Percentiles rank a stretch among this genome's conserved stretches.
phyloP scores from a whole-genome alignment of 23 red algal genomes.

The Pyropia yezoensis region DNA sequence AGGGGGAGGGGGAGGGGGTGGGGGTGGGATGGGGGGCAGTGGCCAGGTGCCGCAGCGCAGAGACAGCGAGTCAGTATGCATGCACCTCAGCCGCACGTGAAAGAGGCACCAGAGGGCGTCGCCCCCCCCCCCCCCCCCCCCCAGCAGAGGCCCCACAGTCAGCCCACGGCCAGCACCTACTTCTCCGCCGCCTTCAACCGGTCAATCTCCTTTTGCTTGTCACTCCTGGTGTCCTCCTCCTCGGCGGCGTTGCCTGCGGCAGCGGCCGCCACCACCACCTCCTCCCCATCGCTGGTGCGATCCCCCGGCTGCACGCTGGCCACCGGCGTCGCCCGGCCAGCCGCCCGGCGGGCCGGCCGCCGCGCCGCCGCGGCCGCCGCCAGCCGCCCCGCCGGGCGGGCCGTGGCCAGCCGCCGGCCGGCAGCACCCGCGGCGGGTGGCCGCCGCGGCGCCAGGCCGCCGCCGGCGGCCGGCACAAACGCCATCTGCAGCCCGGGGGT shows the following conservation, averaged over 20 bases:
- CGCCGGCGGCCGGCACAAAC: too few species aligned
- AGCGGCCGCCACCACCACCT: not conserved
- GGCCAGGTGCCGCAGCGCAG: too few species aligned
- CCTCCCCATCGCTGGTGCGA: not conserved
- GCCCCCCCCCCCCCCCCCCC: not conserved
- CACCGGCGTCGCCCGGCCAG: too few species aligned
- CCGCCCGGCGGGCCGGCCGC: too few species aligned
- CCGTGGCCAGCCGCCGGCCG: too few species aligned
- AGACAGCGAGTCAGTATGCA: not conserved
- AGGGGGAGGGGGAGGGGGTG: too few species aligned
- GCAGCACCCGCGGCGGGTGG: too few species aligned
- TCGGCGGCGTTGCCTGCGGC: not conserved
- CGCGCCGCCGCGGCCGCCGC: too few species aligned
- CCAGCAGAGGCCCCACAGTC: not conserved
- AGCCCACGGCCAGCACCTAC: not conserved
- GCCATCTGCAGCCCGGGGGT: too few species aligned
- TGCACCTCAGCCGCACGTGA: not conserved
- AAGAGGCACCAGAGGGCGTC: not conserved
- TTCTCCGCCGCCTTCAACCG: conserved; percentile 73
- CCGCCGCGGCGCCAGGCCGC: too few species aligned
- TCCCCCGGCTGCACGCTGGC: not conserved
- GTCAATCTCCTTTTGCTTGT: conserved; percentile 70
- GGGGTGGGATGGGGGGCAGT: too few species aligned
- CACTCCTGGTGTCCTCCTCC: conserved; percentile 15
- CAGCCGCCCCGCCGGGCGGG: too few species aligned